Evolutionary conservation across 345 rosid species (phyloP), one percentile per base, ranked within the genome.

Genomic region (Theobroma cacao): DNA sequence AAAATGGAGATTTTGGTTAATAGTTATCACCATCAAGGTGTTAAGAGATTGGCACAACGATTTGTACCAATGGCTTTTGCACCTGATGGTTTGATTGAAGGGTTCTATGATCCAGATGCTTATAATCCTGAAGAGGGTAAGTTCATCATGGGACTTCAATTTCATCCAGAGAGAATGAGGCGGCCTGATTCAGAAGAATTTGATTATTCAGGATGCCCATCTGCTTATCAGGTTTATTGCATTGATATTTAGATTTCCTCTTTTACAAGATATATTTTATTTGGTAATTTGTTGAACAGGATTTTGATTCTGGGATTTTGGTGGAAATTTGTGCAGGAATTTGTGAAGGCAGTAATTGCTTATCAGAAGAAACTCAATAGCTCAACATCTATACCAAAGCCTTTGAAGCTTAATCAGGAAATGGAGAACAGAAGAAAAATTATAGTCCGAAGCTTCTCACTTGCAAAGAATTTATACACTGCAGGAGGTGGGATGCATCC

Each of bases 1-100:
- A 85, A 76, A 70, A 86, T 86, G 92, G 91, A 91, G 80, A 90
- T 94, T 59, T 66, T 48, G 82, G 98, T 94, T 43, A 94, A 92
- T 56, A 92, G 98, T 78, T 94, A 94, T 83, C 98, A 94, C 50
- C 98, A 94, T 77, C 97, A 94, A 84, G 96, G 98, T 13, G 94
- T 94, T 30, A 94, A 90, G 84, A 89, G 81, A 79, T 83, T 91
- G 78, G 94, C 93, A 0, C 86, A 84, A 34, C 84, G 97, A 67
- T 92, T 94, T 11, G 88, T 90, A 50, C 93, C 97, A 0, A 92
- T 90, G 96, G 96, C 96, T 22, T 92, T 87, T 74, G 89, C 94
- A 1, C 91, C 92, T 1, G 98, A 94, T 84, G 98, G 91, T 12
- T 82, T 94, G 80, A 84, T 91, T n/a, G 97, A 94, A 84, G 97